Evolutionary conservation across 352 stramenopile species (phyloP).

Genomic region (Peronospora destructor): DNA sequence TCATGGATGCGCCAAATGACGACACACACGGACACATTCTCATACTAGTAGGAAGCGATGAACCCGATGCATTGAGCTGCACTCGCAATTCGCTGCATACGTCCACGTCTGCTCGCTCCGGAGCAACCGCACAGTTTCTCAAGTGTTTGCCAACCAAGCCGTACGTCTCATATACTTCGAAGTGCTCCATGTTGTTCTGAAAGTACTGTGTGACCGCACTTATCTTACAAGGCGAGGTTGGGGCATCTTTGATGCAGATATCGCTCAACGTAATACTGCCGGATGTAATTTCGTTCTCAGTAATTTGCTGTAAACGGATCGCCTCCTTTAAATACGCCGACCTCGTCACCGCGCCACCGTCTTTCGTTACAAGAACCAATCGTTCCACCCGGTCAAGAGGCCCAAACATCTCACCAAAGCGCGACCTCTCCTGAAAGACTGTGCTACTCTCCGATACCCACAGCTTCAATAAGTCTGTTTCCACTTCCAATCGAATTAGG

Average conservation of each 20-base stretch:
- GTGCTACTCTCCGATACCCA: constrained; percentile 42
- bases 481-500: constrained; percentile 35
- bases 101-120: constrained; percentile 19
- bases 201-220: constrained; percentile 61
- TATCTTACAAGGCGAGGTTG: constrained; percentile 37
- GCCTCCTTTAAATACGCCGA: constrained; percentile 44
- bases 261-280: constrained; percentile 29
- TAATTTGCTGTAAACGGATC: constrained; percentile 43
- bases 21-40: constrained; percentile 58
- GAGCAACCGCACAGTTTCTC: constrained; percentile 27
- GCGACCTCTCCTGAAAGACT: constrained; percentile 36
- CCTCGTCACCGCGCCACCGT: constrained; percentile 43
- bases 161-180: constrained; percentile 45
- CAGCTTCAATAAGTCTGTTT: constrained; percentile 49
- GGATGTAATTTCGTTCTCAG: constrained; percentile 20
- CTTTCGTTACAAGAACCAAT: constrained; percentile 50
- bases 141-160: constrained; percentile 41
- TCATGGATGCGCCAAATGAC: constrained; percentile 50
- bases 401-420: constrained; percentile 45
- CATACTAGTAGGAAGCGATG: constrained; percentile 48
- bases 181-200: constrained; percentile 49
- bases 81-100: constrained; percentile 35
- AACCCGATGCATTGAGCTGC: constrained; percentile 22
- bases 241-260: constrained; percentile 55
- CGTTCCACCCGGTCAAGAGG: constrained; percentile 50